Conservation (phyloP, 495 filamentous ascomycete species). For the Monascus purpureus region DNA sequence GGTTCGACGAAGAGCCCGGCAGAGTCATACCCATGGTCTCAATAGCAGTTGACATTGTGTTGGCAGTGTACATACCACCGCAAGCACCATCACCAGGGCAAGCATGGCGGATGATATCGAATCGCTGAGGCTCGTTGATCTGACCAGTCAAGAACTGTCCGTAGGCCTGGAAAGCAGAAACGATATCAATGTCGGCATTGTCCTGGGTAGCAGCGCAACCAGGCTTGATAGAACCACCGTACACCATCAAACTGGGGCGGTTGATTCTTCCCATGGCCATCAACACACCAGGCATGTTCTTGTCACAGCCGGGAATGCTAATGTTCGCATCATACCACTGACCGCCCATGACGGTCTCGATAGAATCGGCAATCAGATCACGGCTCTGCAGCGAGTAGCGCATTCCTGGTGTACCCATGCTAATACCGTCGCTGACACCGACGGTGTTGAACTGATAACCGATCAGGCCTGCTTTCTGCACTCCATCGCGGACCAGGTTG, state of each 20-base stretch:
- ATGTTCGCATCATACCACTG: conserved; percentile 99
- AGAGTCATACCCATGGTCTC: conserved; percentile 93
- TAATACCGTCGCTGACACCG: conserved; percentile 63
- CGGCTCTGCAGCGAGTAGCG: conserved; percentile 86
- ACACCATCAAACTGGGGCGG: conserved; percentile 89
- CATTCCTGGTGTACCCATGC: conserved; percentile 61
- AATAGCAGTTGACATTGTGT: conserved; percentile 97
- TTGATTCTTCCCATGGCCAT: conserved; percentile 97
- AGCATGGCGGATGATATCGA: conserved; percentile 88
- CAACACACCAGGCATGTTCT: conserved; percentile 98
- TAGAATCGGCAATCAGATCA: conserved; percentile 92
- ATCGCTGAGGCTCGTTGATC: conserved; percentile 79
- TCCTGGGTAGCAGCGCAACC: conserved; percentile 60
- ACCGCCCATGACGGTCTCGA: conserved; percentile 96
- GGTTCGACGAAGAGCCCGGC: conserved; percentile 83
- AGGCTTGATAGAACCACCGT: conserved; percentile 87
- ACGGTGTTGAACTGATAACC: conserved; percentile 96
- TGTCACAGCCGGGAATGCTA: conserved; percentile 96
- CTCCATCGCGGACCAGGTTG: conserved; percentile 67
- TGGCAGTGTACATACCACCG: conserved; percentile 98
- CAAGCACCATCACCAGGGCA: conserved; percentile 90
- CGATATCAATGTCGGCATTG: conserved; percentile 77
- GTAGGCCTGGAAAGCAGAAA: conserved; percentile 96
- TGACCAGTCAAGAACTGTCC: conserved; percentile 86
- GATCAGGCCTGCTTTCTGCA: conserved; percentile 64